Evolutionary conservation across 2,329 filamentous ascomycete genomes (phyloP), one percentile per base, ranked within the genome.

Genomic region (Arthrobotrys sinensis): DNA sequence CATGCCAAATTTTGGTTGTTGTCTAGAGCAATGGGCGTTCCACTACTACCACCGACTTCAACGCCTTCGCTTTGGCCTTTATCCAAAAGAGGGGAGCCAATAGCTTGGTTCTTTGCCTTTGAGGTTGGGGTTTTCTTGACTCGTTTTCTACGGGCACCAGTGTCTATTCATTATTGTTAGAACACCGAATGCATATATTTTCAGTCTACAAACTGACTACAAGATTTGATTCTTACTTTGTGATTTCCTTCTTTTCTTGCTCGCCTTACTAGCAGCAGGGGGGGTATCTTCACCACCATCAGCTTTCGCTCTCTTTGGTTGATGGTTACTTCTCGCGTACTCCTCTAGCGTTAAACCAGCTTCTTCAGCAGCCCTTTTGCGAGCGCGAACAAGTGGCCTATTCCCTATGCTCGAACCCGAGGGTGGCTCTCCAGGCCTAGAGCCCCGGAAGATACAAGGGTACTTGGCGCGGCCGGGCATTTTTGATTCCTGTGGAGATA

Each of bases 361-460:
- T 32, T 57, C 55, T 8, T 10, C 57, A 21, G 53, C 55, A 1
- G 55, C 71, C 50, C 63, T 21, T 55, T 63, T 72, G 11, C 11
- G 19, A 21, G 57, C 57, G 2, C 68, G 53, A 6, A 34, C 12
- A 3, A 38, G 40, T 21, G 36, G 53, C 43, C 57, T 38, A 4
- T 16, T 2, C 6, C 28, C 4, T 14, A 46, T 24, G 19, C 12
- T 24, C 5, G 57, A 2, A n/a, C 36, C 55, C 3, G 14, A 34
- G 1, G 52, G 16, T 24, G 53, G 4, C 16, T 45, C 43, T 10
- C 63, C 21, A 1, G 19, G 52, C 43, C 63, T 65, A 14, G 65
- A 50, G 1, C 40, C 45, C 3, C 36, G 57, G 4, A 65, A 52
- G n/a, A 55, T 63, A 3, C 38, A 46, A 34, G 63, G 64, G 28